Percentiles rank a stretch among this genome's conserved stretches.
phyloP scores from a whole-genome alignment of 108 stramenopile genomes.

The Fragilaria radians region DNA sequence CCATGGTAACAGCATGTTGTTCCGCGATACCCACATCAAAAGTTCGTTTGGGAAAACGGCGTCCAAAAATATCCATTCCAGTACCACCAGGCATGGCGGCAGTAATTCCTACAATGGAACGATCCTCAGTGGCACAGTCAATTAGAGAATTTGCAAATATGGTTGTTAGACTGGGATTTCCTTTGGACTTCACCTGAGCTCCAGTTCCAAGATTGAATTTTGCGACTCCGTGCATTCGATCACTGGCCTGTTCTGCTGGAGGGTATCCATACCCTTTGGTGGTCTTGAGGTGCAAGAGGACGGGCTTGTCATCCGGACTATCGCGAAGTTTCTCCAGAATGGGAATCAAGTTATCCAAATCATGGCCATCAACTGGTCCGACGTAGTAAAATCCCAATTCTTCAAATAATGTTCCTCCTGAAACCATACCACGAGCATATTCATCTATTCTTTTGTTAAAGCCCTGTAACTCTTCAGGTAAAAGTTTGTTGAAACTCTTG shows the following conservation, averaged over 20 bases:
- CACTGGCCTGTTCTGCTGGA: conserved; percentile 87
- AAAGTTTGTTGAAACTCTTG: conserved; percentile 86
- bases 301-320: conserved; percentile 76
- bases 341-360: conserved; percentile 93
- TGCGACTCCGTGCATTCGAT: conserved; percentile 96
- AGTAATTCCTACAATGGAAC: conserved; percentile 90
- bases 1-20: conserved; percentile 97
- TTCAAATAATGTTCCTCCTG: conserved; percentile 95
- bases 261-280: conserved; percentile 95
- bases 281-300: conserved; percentile 93
- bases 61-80: conserved; percentile 97
- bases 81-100: conserved; percentile 99
- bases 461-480: conserved; percentile 90
- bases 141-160: conserved; percentile 93
- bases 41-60: conserved; percentile 93
- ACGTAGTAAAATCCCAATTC: conserved; percentile 98
- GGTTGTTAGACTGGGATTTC: conserved; percentile 81
- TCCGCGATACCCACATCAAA: conserved; percentile 98
- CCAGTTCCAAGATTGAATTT: conserved; percentile 96
- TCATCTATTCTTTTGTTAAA: conserved; percentile 96
- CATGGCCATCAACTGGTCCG: conserved; percentile 97
- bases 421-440: conserved; percentile 93
- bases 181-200: conserved; percentile 80
- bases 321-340: conserved; percentile 93
- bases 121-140: conserved; percentile 88